Conservation (phyloP, 164 flowering plant genomes). For the Vitis cinerea region DNA sequence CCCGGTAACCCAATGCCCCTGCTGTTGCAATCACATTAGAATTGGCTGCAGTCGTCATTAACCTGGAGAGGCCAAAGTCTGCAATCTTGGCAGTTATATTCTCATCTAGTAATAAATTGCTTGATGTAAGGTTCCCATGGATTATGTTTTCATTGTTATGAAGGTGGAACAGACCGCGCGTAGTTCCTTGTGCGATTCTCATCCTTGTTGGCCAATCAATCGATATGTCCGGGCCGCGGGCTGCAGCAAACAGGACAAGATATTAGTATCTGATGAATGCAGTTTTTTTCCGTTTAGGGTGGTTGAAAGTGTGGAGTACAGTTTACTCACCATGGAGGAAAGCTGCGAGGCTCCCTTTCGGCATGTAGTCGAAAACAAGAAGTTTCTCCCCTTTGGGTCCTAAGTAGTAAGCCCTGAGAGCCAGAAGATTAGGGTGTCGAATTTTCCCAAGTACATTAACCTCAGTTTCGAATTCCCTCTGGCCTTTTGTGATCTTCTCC, state of each 20-base stretch:
- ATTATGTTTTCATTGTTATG: conserved; percentile 33
- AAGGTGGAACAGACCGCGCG: conserved; percentile 37
- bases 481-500: conserved; percentile 83
- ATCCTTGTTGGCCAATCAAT: conserved; percentile 44
- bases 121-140: conserved; percentile 52
- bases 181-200: conserved; percentile 35
- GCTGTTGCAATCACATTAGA: conserved; percentile 43
- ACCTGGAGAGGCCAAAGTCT: conserved; percentile 42
- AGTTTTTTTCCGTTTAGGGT: no score
- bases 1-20: conserved; percentile 47
- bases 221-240: conserved; percentile 22
- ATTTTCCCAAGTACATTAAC: conserved; percentile 74
- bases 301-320: no score
- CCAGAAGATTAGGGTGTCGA: conserved; percentile 13
- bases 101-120: conserved; percentile 41
- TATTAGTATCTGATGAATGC: background rate
- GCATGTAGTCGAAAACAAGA: conserved; percentile 89
- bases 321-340: conserved; percentile 20
- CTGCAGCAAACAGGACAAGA: conserved; percentile 11
- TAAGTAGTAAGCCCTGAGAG: conserved; percentile 25
- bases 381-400: conserved; percentile 99
- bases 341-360: conserved; percentile 24
- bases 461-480: conserved; percentile 78
- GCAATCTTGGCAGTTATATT: conserved; percentile 28
- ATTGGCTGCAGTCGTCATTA: conserved; percentile 43